Base-by-base conservation (phyloP, 306 rosid species). In the Ammopiptanthus mongolicus region DNA sequence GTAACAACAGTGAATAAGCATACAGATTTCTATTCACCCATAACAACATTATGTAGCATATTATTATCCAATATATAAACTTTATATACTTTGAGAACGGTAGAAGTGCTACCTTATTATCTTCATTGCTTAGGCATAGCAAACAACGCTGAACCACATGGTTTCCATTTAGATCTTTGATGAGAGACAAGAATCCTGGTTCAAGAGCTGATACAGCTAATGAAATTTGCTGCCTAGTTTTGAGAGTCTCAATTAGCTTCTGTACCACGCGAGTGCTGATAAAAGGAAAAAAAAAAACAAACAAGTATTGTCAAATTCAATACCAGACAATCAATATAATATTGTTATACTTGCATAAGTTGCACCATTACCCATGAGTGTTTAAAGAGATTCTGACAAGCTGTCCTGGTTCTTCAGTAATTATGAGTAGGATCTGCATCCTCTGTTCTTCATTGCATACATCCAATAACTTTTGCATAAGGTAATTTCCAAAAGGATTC, bases 131-230 rank as follows among this genome's bases (percentile, higher is more conserved):
- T 56, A 89, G 75, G 71, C 86, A 86, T 51, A 75, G 82, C 88
- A 89, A 79, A 74, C 93, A 89, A 42, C 81, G 82, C 84, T 86
- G 91, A 64, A 87, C 78, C 65, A 89, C 91, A 59, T 89, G 93
- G 76, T 86, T 86, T 42, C 93, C 93, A 75, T 85, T 89, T 14
- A 78, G 62, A 71, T 86, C 83, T 63, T 80, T 89, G 74, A 89
- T 85, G 71, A 89, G 91, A 76, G 82, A 73, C 73, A 86, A 82
- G 81, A 86, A 86, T 33, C 89, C 91, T 29, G 88, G 80, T 70
- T 81, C 88, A 66, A 89, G 86, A 50, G 83, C 88, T n/a, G 87
- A 81, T 68, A 79, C 73, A 47, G 71, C 83, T 44, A 85, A 58
- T 31, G 57, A 56, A 69, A 83, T 76, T 80, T 89, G 82, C 64